phyloP scores from a whole-genome alignment of 2,329 filamentous ascomycete species.

The Diaporthe caulivora region DNA sequence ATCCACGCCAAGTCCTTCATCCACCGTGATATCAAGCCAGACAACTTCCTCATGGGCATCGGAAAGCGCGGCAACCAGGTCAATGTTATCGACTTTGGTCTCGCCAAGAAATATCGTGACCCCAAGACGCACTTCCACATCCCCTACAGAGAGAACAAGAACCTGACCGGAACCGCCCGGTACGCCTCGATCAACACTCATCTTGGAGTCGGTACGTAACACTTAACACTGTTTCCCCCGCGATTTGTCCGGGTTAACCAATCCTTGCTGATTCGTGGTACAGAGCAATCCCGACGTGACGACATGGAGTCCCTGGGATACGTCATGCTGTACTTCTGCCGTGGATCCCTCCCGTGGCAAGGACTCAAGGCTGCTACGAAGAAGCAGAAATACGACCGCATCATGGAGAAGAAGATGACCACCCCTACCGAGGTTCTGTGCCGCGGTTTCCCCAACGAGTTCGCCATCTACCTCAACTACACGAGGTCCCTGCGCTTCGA shows the following conservation, averaged over 20 bases:
- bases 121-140: constrained; percentile 99
- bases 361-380: constrained; percentile 98
- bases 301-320: constrained; percentile 99
- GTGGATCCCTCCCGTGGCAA: constrained; percentile 98
- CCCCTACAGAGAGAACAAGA: constrained; percentile 99
- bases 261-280: constrained; percentile 45
- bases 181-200: constrained; percentile 99
- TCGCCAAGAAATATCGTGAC: constrained; percentile 99
- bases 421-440: constrained; percentile 98
- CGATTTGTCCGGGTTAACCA: neutral
- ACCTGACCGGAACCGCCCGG: constrained; percentile 97
- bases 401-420: constrained; percentile 99
- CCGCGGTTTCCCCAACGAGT: constrained; percentile 99
- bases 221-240: neutral
- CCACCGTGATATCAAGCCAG: constrained; percentile 99
- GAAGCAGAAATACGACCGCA: constrained; percentile 99
- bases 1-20: constrained; percentile 99
- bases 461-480: constrained; percentile 99
- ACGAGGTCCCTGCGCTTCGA: constrained; percentile 98
- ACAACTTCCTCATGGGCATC: constrained; percentile 99
- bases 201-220: constrained; percentile 83
- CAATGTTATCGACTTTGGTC: constrained; percentile 98
- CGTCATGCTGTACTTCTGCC: constrained; percentile 99
- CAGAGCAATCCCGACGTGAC: constrained; percentile 97
- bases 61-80: constrained; percentile 99